Percentiles rank a stretch among this genome's conserved stretches.
These are phyloP conservation scores for Russula griseocarnosa DNA, from an alignment of 768 basidiomycete genomes.

Conservation along the genomic window DNA sequence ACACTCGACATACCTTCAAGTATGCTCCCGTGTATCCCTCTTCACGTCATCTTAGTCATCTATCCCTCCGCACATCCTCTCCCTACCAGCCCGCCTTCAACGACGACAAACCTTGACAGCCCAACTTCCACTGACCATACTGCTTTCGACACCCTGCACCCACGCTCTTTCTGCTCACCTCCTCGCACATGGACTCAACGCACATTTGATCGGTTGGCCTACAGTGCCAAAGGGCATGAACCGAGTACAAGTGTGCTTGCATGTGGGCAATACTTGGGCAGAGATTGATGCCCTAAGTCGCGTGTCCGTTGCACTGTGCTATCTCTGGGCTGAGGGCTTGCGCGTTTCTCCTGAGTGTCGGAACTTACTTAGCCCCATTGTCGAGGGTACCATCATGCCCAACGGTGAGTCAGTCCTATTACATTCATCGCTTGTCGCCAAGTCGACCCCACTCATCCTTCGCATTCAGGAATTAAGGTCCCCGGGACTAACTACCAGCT, in stretches of 20 bases:
- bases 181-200: conserved; percentile 52
- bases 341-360: conserved; percentile 74
- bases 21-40: not conserved
- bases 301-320: conserved; percentile 45
- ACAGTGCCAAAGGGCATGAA: conserved; percentile 86
- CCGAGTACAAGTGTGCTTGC: conserved; percentile 83
- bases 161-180: too few relatives aligned
- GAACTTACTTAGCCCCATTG: conserved; percentile 80
- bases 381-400: conserved; percentile 86
- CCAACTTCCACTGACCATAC: not conserved
- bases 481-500: conserved; percentile 86
- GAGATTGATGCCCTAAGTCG: conserved; percentile 59
- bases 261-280: conserved; percentile 63
- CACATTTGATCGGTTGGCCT: conserved; percentile 77
- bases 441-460: conserved; percentile 2
- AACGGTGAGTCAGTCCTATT: conserved; percentile 61
- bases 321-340: too few relatives aligned
- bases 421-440: not conserved
- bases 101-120: not conserved
- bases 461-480: conserved; percentile 68
- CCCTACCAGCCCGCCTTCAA: not conserved
- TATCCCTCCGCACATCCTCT: not conserved
- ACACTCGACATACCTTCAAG: not conserved
- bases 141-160: conserved; percentile 72
- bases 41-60: not conserved